A percentile compares a stretch with the other conserved stretches of the same genome.
phyloP scores from a whole-genome alignment of 352 stramenopile genomes.

The Phytophthora brassicae region DNA sequence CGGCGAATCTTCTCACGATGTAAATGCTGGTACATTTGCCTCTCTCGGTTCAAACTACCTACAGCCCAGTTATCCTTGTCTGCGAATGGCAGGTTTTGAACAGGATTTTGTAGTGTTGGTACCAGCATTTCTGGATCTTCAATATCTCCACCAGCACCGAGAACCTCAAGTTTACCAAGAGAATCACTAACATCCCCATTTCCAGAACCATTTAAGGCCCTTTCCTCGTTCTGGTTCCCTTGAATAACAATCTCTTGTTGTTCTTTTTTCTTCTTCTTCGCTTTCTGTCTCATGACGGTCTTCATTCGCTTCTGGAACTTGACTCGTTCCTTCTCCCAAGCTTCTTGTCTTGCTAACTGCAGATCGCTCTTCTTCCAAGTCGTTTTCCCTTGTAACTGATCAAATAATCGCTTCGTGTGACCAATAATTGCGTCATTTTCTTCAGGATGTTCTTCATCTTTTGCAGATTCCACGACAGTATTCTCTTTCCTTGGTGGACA shows the following conservation, averaged over 20 bases:
- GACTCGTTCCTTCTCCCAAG: conserved; percentile 61
- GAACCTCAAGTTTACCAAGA: conserved; percentile 23
- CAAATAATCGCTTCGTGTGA: conserved; percentile 54
- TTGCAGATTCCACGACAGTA: background rate
- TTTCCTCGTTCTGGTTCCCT: conserved; percentile 22
- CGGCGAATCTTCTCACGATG: conserved; percentile 68
- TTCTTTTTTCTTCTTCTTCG: conserved; percentile 18
- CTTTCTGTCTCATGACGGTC: conserved; percentile 58
- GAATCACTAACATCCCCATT: conserved; percentile 28
- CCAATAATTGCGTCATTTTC: conserved; percentile 3
- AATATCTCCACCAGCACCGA: conserved; percentile 14
- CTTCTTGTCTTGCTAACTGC: conserved; percentile 59
- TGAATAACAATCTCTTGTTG: background rate
- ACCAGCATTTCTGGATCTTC: conserved; percentile 30
- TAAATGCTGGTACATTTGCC: conserved; percentile 75
- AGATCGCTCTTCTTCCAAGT: conserved; percentile 82
- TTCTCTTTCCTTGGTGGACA: background rate
- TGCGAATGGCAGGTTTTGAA: conserved; percentile 54
- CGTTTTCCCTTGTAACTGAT: conserved; percentile 60
- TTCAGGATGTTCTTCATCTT: conserved; percentile 13
- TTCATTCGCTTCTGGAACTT: conserved; percentile 82
- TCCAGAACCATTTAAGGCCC: background rate
- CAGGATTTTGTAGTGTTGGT: conserved; percentile 41
- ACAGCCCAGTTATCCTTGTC: conserved; percentile 86
- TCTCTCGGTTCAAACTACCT: conserved; percentile 69